Evolutionary conservation across 805 yeast genomes (phyloP), one percentile per base, ranked within the genome.

Genomic region (Barnettozyma sucrosica): DNA sequence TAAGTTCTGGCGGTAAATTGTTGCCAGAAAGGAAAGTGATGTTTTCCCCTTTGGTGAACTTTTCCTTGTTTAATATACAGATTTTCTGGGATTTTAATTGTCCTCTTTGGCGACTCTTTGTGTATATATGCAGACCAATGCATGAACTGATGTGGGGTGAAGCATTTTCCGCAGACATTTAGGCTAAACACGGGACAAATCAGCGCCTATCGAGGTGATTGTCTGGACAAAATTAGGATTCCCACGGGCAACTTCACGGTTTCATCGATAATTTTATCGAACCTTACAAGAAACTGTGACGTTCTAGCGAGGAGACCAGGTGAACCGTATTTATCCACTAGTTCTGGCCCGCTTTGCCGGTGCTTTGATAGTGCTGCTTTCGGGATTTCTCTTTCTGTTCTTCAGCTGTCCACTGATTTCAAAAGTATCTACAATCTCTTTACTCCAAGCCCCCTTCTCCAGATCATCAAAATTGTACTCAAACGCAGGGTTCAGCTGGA

Each of bases 391-490:
- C n/a, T 28, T 28, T 13, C 13, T 28, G n/a, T 16, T 28, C 16
- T 11, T 28, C 32, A 28, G 16, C 14, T 28, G 16, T 6, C 32
- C 32, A 23, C 25, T 8, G 8, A 23, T 23, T 5, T 23, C 25
- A 16, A 13, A 13, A n/a, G n/a, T 13, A 13, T 47, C 44, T 24
- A 46, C 46, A 30, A 54, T 19, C 19, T 57, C 43, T 11, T 51
- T 8, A n/a, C 55, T 46, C 61, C 62, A 60, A 3, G 51, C 54
- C 3, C 61, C 62, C 14, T 48, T 54, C 39, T 59, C 63, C 20
- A 61, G 16, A 0, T 43, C 42, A 2, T 52, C 52, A 50, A 51
- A 54, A 26, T 47, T 47, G 30, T 49, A 13, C 23, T 44, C 25
- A 6, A 53, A 54, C 38, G 0, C 45, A 41, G n/a, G 18, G 23